Percentiles rank a stretch among this genome's conserved stretches.
phyloP scores from a whole-genome alignment of 2,329 filamentous ascomycete genomes.

The Helicocarpus griseus region DNA sequence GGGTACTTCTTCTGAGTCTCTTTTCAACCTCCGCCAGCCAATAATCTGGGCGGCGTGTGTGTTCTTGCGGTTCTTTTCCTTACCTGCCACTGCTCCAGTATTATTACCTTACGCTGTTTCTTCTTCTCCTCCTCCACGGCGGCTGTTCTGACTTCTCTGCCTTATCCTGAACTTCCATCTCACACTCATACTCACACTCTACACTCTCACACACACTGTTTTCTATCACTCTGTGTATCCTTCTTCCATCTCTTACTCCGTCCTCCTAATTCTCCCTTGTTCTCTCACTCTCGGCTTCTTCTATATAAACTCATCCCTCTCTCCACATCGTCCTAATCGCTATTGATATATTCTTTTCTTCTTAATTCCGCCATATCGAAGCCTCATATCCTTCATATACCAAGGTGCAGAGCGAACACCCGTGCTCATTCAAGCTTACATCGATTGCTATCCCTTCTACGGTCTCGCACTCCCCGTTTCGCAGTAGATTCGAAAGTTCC shows the following conservation, averaged over 20 bases:
- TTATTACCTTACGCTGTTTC: neutral
- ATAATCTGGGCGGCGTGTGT: too few relatives aligned
- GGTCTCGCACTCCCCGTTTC: neutral
- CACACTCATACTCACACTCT: neutral
- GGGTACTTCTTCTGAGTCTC: too few relatives aligned
- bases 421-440: too few relatives aligned
- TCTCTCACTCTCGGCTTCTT: neutral
- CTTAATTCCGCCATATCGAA: neutral
- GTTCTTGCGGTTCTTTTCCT: too few relatives aligned
- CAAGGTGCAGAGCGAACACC: neutral
- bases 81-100: too few relatives aligned
- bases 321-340: neutral
- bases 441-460: too few relatives aligned
- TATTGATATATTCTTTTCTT: neutral
- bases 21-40: too few relatives aligned
- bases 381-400: too few relatives aligned
- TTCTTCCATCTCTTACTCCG: neutral
- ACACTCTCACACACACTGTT: neutral
- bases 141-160: too few relatives aligned
- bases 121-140: neutral
- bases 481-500: too few relatives aligned
- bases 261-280: neutral
- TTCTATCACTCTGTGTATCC: neutral
- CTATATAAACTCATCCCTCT: neutral
- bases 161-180: neutral